These are phyloP conservation scores for Fusarium brachygibbosum DNA, from an alignment of 2,329 filamentous ascomycete species.

Conservation along the genomic window DNA sequence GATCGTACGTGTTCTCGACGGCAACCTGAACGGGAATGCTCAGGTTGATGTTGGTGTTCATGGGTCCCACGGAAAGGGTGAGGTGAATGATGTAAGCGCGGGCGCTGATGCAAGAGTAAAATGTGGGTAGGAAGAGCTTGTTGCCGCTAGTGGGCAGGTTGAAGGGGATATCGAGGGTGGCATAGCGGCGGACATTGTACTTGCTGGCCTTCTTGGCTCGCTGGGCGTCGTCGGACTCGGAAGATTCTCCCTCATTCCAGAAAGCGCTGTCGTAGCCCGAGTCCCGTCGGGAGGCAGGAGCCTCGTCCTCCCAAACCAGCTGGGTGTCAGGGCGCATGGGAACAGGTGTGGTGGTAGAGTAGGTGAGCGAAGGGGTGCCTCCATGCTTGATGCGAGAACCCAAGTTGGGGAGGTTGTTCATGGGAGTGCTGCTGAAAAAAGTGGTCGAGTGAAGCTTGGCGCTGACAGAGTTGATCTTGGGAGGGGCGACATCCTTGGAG, in stretches of 20 bases:
- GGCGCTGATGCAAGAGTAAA: conserved; percentile 69
- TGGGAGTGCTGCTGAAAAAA: conserved; percentile 64
- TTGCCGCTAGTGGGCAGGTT: conserved; percentile 61
- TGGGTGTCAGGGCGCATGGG: conserved; percentile 54
- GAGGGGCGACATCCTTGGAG: conserved; percentile 59
- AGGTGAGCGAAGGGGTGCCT: conserved; percentile 60
- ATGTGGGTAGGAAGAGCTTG: conserved; percentile 68
- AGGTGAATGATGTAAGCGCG: conserved; percentile 68
- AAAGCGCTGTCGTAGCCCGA: conserved; percentile 66
- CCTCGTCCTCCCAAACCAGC: conserved; percentile 59
- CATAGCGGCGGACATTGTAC: conserved; percentile 57
- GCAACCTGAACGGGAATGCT: conserved; percentile 66
- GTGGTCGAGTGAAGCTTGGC: conserved; percentile 67
- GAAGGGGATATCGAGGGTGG: conserved; percentile 63
- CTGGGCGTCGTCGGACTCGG: conserved; percentile 50
- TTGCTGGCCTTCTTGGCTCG: conserved; percentile 48
- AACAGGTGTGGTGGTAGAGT: conserved; percentile 61
- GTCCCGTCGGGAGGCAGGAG: conserved; percentile 59
- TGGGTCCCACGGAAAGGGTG: conserved; percentile 58
- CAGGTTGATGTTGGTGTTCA: conserved; percentile 60
- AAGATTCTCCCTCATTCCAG: conserved; percentile 53
- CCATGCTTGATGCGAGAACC: conserved; percentile 59
- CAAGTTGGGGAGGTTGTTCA: conserved; percentile 64
- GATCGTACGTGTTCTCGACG: conserved; percentile 56
- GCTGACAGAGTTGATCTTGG: conserved; percentile 63